Evolutionary conservation across 768 basidiomycete species (phyloP), one percentile per base, ranked within the genome.

Genomic region (Boletus pseudopeckii): DNA sequence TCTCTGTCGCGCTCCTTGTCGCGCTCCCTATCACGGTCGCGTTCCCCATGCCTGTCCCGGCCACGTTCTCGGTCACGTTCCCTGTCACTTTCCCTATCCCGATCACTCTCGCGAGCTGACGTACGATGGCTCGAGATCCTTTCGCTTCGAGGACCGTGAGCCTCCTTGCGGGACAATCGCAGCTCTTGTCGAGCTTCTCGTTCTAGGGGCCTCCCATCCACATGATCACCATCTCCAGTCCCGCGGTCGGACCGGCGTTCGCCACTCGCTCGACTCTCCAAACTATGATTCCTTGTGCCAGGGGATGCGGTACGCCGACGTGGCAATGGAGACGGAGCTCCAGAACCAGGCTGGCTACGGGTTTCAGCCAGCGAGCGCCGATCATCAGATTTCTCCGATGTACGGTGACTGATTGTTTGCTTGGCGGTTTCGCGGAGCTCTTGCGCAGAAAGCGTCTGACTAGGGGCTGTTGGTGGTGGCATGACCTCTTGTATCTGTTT

Each of bases 401-500:
- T 60, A 36, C 74, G 69, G 17, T 67, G 75, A 34, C 66, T 67
- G 40, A 84, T 79, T 15, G 81, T 77, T 63, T 87, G 85, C 62
- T 85, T 87, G 7, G 89, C 90, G 3, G 86, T 90, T 65, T 88
- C 88, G 46, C 90, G 80, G 15, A 91, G 76, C 61, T 90, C 90
- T 60, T 90, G 87, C 1, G 89, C 88, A 10, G 86, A 87, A 7
- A 75, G 71, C 0, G 89, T 90, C 62, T 90, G 88, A 61, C 90
- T 92, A 2, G 90, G 90, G 45, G 77, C 82, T 24, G 74, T 77
- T 17, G 90, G 90, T 5, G 91, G 90, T 13, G 86, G 88, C 89
- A 92, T 92, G n/a, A 39, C 48, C 1, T 76, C 59, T 28, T 75
- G 75, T 22, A 64, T 53, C 34, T 60, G 58, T 44, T 72, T 73